A percentile compares a stretch with the other conserved stretches of the same genome.
phyloP scores from a whole-genome alignment of 441 rosid species.

The Euphorbia celastroides region DNA sequence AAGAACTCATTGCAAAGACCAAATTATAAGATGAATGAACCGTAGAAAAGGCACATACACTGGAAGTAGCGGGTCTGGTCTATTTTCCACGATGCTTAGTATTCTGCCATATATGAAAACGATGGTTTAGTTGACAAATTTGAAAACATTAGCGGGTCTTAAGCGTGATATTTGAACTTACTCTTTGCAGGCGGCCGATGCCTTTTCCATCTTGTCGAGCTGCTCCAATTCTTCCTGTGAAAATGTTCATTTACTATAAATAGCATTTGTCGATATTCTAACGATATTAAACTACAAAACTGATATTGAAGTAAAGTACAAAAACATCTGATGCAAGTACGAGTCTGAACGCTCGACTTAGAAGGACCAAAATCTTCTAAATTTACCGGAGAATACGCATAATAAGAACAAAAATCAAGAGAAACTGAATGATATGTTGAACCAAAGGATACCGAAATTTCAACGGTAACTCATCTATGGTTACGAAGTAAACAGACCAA shows the following conservation, averaged over 20 bases:
- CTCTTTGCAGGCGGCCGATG: conserved; percentile 72
- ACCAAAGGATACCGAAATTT: no score
- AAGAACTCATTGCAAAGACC: not conserved
- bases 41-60: conserved; percentile 31
- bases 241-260: not conserved
- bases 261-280: not conserved
- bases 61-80: conserved; percentile 73
- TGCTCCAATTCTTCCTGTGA: conserved; percentile 73
- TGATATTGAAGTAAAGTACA: not conserved
- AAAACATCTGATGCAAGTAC: not conserved
- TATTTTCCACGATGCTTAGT: conserved; percentile 45
- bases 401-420: not conserved
- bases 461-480: not conserved
- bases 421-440: not conserved
- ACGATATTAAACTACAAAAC: not conserved
- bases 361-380: not conserved
- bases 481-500: not conserved
- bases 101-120: conserved; percentile 38
- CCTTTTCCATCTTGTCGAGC: conserved; percentile 63
- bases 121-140: conserved; percentile 17
- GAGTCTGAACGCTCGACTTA: not conserved
- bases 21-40: not conserved
- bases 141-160: no score
- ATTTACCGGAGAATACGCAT: not conserved
- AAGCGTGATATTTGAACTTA: conserved; percentile 24